Evolutionary conservation across 2,329 filamentous ascomycete species (phyloP).

Genomic region (Colletotrichum scovillei): DNA sequence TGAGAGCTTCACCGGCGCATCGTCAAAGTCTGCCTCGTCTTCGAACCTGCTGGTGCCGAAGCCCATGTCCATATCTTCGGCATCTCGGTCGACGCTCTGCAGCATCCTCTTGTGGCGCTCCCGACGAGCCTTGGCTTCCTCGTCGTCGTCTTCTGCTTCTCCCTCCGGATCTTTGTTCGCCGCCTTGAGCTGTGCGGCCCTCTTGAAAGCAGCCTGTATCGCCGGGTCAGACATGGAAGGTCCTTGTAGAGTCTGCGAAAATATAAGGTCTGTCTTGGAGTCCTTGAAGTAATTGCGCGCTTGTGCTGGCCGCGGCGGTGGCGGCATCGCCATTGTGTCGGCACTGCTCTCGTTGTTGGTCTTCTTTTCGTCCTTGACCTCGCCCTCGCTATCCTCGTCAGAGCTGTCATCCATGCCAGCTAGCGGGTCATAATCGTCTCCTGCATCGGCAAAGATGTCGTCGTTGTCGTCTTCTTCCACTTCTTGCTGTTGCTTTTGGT

Average conservation of each 20-base stretch:
- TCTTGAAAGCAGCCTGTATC: constrained; percentile 86
- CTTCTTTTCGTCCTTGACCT: constrained; percentile 42
- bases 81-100: constrained; percentile 79
- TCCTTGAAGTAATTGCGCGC: constrained; percentile 72
- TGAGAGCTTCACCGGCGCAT: constrained; percentile 73
- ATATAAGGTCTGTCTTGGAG: constrained; percentile 64
- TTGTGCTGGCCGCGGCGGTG: constrained; percentile 56
- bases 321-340: constrained; percentile 53
- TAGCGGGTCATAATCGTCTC: constrained; percentile 75
- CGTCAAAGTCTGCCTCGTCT: constrained; percentile 87
- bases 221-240: constrained; percentile 78
- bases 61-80: constrained; percentile 92
- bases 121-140: constrained; percentile 66
- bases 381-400: constrained; percentile 54
- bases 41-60: constrained; percentile 90
- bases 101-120: constrained; percentile 81
- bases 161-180: constrained; percentile 45
- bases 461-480: constrained; percentile 66
- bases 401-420: constrained; percentile 63
- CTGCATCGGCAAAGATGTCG: constrained; percentile 74
- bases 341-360: constrained; percentile 33
- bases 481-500: constrained; percentile 57
- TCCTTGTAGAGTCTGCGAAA: constrained; percentile 60
- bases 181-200: constrained; percentile 75
- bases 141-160: constrained; percentile 52